phyloP scores from a whole-genome alignment of 2,329 filamentous ascomycete genomes.

The Xylaria sp. region DNA sequence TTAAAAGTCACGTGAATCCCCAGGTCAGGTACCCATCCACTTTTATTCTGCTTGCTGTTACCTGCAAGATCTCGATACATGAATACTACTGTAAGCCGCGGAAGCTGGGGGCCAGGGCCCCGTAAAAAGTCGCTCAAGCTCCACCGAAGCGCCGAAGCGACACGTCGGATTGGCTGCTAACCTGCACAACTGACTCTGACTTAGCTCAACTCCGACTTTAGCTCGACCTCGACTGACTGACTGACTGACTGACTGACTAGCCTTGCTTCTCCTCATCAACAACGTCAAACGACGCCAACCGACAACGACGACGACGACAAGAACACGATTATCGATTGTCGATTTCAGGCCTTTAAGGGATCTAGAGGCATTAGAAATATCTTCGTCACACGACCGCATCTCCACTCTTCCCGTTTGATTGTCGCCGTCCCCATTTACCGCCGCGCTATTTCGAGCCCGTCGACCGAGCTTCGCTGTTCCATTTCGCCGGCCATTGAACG shows the following conservation, averaged over 20 bases:
- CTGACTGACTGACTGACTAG: background rate
- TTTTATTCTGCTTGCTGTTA: too few relatives aligned
- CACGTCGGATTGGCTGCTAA: background rate
- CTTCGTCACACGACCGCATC: background rate
- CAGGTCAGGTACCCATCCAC: too few relatives aligned
- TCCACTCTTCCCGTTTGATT: constrained; percentile 15
- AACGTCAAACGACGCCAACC: background rate
- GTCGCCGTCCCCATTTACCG: too few relatives aligned
- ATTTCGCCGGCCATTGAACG: constrained; percentile 3
- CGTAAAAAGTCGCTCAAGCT: constrained; percentile 11
- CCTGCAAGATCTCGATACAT: too few relatives aligned
- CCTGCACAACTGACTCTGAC: background rate
- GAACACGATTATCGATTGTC: background rate
- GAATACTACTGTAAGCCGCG: background rate
- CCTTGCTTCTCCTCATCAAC: constrained; percentile 1
- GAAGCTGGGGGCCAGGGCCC: background rate
- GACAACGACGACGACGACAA: background rate
- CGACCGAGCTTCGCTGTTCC: background rate
- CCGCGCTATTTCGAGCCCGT: background rate
- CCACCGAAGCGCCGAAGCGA: background rate
- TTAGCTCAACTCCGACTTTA: background rate
- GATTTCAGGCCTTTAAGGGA: background rate
- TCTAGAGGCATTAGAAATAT: background rate
- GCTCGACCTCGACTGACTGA: background rate
- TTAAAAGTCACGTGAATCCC: too few relatives aligned